These are phyloP conservation scores for Haplosporangium sp. DNA, from an alignment of 371 early-diverging fungal genomes.

Conservation along the genomic window DNA sequence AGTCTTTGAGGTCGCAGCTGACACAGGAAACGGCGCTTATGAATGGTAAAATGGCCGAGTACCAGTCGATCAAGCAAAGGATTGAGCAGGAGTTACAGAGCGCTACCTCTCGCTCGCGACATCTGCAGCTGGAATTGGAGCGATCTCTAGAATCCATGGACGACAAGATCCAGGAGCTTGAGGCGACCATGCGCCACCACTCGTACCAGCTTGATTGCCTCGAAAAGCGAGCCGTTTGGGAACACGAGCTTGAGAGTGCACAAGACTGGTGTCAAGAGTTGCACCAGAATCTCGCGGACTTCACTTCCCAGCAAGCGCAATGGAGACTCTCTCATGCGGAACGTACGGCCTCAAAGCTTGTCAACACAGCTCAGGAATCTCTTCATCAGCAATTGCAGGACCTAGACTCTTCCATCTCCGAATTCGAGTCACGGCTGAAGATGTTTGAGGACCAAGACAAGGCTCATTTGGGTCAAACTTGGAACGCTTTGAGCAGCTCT, in stretches of 20 bases:
- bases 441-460: constrained; percentile 20
- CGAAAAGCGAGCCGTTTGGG: constrained; percentile 36
- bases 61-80: constrained; percentile 10
- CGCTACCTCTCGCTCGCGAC: constrained; percentile 35
- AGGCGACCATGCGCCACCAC: constrained; percentile 21
- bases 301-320: constrained; percentile 26
- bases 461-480: constrained; percentile 24
- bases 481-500: constrained; percentile 26
- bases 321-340: constrained; percentile 11
- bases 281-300: constrained; percentile 9
- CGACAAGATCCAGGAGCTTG: constrained; percentile 22
- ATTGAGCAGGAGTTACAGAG: constrained; percentile 12
- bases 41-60: constrained; percentile 28
- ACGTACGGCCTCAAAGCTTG: neutral
- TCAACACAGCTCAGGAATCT: neutral
- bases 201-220: constrained; percentile 29
- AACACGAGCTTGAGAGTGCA: constrained; percentile 24
- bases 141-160: constrained; percentile 29
- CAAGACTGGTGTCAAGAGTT: constrained; percentile 21
- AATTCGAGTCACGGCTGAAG: constrained; percentile 29
- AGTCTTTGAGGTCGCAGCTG: constrained; percentile 14
- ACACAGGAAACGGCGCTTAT: constrained; percentile 4
- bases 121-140: constrained; percentile 29
- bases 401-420: constrained; percentile 19
- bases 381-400: neutral